Base-by-base conservation (phyloP, 2,329 filamentous ascomycete species). In the Nemania sp. region DNA sequence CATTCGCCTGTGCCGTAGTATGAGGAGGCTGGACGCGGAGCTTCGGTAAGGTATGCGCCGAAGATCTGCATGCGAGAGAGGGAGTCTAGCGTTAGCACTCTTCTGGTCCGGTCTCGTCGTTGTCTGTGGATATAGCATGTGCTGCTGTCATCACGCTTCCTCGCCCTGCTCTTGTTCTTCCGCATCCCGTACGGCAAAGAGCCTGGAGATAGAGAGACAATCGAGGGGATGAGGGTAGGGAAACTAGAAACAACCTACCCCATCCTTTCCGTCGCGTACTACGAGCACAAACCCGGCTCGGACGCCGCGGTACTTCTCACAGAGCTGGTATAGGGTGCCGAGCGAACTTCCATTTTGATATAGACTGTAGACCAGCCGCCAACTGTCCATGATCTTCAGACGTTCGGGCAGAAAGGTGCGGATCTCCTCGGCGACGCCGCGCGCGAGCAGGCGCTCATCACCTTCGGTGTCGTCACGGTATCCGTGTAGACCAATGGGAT, bases 1-100 rank as follows among this genome's bases (percentile, higher is more conserved):
- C 93, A 97, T 73, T 99, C 94, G 65, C 94, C 94, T 11, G 91
- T 97, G 66, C 94, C 94, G 71, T 90, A 99, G 77, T 96, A 99
- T 60, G 92, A 89, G 2, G 90, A 75, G 1, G 84, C 78, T 0
- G 91, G 90, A 63, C 88, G 89, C 9, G 93, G 92, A 45, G 89
- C 80, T 70, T 99, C 93, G 47, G 91, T 95, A 49, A 97, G 83
- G 71, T 97, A 97, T 48, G 92, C 92, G 67, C 94, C 94, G 70
- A 99, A 99, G 36, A 91, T 81, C 82, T 87, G 59, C 24, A 20
- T 12, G 6, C 8, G 30, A 17, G 22, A 23, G 19, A 22, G n/a
- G 1, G 9, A 22, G 11, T 6, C 17, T 28, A n/a, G 49, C 31
- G n/a, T 53, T 42, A 36, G 47, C 52, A 54, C 56, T 54, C 28